These are phyloP conservation scores for Albifimbria verrucaria DNA, from an alignment of 2,329 filamentous ascomycete species.

Conservation along the genomic window DNA sequence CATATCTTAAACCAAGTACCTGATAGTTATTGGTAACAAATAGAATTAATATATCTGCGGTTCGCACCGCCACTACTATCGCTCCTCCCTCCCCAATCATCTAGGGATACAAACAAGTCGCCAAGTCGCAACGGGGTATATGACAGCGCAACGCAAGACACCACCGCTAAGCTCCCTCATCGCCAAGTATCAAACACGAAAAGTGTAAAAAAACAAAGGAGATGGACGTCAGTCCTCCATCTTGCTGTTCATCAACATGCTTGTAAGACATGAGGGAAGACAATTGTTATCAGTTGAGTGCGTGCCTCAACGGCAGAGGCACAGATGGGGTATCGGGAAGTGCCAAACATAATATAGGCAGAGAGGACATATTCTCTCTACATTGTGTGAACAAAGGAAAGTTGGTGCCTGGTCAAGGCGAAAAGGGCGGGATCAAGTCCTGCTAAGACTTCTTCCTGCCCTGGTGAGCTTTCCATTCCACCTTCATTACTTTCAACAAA, in stretches of 20 bases:
- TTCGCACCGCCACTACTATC: too few species aligned
- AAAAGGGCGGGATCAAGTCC: slow-evolving; percentile 23
- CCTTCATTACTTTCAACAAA: slow-evolving; percentile 83
- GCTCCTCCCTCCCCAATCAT: not conserved
- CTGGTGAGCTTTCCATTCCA: slow-evolving; percentile 74
- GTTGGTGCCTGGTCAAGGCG: slow-evolving; percentile 12
- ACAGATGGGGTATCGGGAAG: not conserved
- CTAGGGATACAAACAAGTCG: not conserved
- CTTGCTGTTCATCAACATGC: not conserved
- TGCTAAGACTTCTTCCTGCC: slow-evolving; percentile 40
- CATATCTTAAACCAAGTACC: too few species aligned
- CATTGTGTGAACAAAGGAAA: slow-evolving; percentile 6
- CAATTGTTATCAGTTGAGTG: not conserved
- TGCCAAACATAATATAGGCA: slow-evolving; percentile 8
- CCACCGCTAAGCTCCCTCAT: not conserved
- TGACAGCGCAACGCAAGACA: not conserved
- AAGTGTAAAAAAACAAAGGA: not conserved
- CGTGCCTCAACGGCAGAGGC: not conserved
- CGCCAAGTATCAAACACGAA: not conserved
- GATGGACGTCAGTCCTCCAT: not conserved
- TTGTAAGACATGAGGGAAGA: not conserved
- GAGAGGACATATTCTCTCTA: not conserved
- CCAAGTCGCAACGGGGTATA: not conserved
- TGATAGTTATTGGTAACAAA: too few species aligned
- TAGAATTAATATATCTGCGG: slow-evolving; percentile 10